These are phyloP conservation scores for Penicillium cinerascens DNA, from an alignment of 495 filamentous ascomycete genomes.

Conservation along the genomic window DNA sequence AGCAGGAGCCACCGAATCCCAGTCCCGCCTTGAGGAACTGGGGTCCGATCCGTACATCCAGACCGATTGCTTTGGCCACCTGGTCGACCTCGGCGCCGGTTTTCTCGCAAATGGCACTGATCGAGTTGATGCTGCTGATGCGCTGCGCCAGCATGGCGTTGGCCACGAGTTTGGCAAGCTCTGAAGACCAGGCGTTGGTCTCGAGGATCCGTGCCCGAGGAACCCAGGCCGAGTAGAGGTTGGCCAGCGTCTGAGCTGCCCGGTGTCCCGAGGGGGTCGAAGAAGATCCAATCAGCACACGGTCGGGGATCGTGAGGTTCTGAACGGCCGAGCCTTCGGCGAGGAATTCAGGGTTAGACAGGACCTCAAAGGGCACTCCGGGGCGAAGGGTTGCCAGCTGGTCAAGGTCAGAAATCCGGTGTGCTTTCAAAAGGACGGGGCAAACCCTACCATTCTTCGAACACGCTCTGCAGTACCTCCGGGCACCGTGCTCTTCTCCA, in stretches of 20 bases:
- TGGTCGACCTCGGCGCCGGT: slow-evolving; percentile 75
- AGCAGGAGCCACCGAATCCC: slow-evolving; percentile 80
- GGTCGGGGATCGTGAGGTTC: slow-evolving; percentile 68
- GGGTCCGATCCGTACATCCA: slow-evolving; percentile 67
- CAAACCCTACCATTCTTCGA: slow-evolving; percentile 51
- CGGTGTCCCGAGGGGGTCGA: slow-evolving; percentile 50
- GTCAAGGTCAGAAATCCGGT: slow-evolving; percentile 4
- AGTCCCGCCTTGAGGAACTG: slow-evolving; percentile 74
- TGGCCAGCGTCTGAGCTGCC: slow-evolving; percentile 60
- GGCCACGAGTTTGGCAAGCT: slow-evolving; percentile 75
- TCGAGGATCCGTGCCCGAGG: slow-evolving; percentile 61
- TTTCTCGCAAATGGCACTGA: slow-evolving; percentile 75
- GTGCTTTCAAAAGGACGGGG: not conserved
- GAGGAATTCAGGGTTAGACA: slow-evolving; percentile 83
- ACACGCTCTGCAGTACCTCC: slow-evolving; percentile 72
- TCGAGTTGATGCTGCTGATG: slow-evolving; percentile 80
- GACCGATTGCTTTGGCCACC: slow-evolving; percentile 63
- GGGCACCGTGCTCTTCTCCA: slow-evolving; percentile 83
- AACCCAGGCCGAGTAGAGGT: slow-evolving; percentile 72
- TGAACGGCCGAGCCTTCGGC: slow-evolving; percentile 74
- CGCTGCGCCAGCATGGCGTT: slow-evolving; percentile 81
- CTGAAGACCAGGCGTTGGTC: slow-evolving; percentile 75
- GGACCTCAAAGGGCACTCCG: slow-evolving; percentile 64
- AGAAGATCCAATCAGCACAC: slow-evolving; percentile 72
- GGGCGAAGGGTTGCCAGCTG: slow-evolving; percentile 53